Evolutionary conservation across 1,284 basidiomycete genomes (phyloP).

Genomic region (Ganoderma boninense): DNA sequence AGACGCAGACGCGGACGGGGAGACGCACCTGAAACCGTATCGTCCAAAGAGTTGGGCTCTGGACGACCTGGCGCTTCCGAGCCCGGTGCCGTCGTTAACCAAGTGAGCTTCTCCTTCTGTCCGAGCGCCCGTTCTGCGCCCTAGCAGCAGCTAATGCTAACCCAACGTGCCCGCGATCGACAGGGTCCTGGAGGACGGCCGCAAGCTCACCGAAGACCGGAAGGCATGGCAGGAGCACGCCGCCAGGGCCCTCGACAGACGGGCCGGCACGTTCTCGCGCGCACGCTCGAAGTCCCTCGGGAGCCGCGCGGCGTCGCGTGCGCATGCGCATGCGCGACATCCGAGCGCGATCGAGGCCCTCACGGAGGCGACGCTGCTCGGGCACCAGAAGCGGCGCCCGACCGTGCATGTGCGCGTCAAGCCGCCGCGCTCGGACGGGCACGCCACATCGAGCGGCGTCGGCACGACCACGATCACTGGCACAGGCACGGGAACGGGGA

Average conservation of each 20-base stretch:
- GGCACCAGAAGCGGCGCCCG: constrained; percentile 64
- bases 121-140: neutral
- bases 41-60: constrained; percentile 60
- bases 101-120: constrained; percentile 52
- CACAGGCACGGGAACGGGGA: constrained; percentile 25
- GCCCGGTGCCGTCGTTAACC: constrained; percentile 66
- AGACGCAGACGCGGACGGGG: constrained; percentile 17
- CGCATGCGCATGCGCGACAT: constrained; percentile 30
- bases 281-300: constrained; percentile 67
- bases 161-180: constrained; percentile 10
- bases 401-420: constrained; percentile 47
- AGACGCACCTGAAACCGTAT: constrained; percentile 28
- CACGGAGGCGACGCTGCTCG: constrained; percentile 67
- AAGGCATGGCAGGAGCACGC: constrained; percentile 72
- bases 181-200: constrained; percentile 73
- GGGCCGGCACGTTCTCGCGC: constrained; percentile 66
- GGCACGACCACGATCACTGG: constrained; percentile 27
- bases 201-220: constrained; percentile 66
- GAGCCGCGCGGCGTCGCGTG: constrained; percentile 36
- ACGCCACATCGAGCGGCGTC: constrained; percentile 28
- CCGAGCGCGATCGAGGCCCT: constrained; percentile 61
- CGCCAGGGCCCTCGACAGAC: constrained; percentile 68
- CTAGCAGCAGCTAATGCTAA: constrained; percentile 8
- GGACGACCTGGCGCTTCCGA: constrained; percentile 67
- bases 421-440: constrained; percentile 30